A percentile compares a stretch with the other conserved stretches of the same genome.
These are phyloP conservation scores for Mycocalia duriaeana DNA, from an alignment of 1,284 basidiomycete species.

Conservation along the genomic window DNA sequence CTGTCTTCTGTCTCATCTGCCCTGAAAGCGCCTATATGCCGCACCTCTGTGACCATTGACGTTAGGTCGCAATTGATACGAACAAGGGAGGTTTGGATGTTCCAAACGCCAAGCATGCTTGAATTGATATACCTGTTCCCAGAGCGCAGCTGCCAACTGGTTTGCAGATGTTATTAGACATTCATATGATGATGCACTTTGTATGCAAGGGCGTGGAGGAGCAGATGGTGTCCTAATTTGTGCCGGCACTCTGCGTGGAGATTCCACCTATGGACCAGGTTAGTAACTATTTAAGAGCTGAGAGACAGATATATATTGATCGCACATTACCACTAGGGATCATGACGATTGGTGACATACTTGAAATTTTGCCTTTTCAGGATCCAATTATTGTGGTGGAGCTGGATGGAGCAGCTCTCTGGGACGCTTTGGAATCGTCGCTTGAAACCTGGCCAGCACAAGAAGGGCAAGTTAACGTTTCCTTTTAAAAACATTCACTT, in stretches of 20 bases:
- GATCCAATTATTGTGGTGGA: slow-evolving; percentile 83
- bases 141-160: slow-evolving; percentile 86
- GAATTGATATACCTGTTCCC: slow-evolving; percentile 6
- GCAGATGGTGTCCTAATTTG: slow-evolving; percentile 79
- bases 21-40: slow-evolving; percentile 72
- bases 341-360: slow-evolving; percentile 77
- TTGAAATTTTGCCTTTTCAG: slow-evolving; percentile 88
- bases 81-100: slow-evolving; percentile 47
- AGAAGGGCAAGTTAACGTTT: slow-evolving; percentile 63
- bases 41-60: slow-evolving; percentile 66
- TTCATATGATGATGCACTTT: slow-evolving; percentile 79
- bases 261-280: slow-evolving; percentile 83
- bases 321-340: slow-evolving; percentile 57
- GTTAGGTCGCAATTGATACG: slow-evolving; percentile 74
- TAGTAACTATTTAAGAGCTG: no score
- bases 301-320: no score
- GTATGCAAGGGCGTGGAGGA: slow-evolving; percentile 54
- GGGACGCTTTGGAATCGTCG: slow-evolving; percentile 77
- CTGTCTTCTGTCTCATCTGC: slow-evolving; percentile 70
- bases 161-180: slow-evolving; percentile 84
- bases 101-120: neutral
- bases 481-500: slow-evolving; percentile 2
- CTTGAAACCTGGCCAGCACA: slow-evolving; percentile 83
- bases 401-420: slow-evolving; percentile 76
- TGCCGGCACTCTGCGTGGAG: slow-evolving; percentile 85